phyloP scores from a whole-genome alignment of 2,329 filamentous ascomycete genomes.

The Pseudogymnoascus pannorum region DNA sequence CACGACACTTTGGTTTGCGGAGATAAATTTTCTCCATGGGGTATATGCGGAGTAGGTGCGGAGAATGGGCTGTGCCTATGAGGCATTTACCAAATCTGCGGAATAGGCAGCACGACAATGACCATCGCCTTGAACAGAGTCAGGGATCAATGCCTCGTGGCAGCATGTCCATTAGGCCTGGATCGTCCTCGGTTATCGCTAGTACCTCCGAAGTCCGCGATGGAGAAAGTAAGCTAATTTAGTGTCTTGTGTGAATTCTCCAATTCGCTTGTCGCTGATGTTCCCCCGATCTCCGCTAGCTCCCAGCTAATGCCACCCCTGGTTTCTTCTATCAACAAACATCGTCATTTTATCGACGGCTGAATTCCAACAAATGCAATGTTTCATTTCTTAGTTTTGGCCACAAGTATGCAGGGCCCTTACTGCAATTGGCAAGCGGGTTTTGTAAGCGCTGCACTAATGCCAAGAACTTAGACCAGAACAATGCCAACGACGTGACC shows the following conservation, averaged over 20 bases:
- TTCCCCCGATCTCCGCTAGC: constrained; percentile 9
- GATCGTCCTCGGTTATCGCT: background rate
- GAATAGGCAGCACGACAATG: background rate
- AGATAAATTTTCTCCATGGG: background rate
- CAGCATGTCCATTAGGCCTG: too few species aligned
- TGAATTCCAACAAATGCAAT: too few species aligned
- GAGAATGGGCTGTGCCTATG: background rate
- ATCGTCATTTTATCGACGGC: too few species aligned
- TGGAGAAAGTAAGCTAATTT: too few species aligned
- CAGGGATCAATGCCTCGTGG: too few species aligned
- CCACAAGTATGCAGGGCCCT: background rate
- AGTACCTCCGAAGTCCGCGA: background rate
- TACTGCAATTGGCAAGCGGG: too few species aligned
- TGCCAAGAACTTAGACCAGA: background rate
- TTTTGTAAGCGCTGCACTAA: background rate
- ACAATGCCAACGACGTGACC: background rate
- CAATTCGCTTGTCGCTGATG: constrained; percentile 5
- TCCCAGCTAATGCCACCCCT: too few species aligned
- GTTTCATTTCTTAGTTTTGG: background rate
- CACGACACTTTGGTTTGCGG: background rate
- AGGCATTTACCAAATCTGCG: background rate
- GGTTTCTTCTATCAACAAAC: too few species aligned
- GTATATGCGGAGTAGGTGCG: constrained; percentile 1
- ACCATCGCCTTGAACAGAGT: background rate
- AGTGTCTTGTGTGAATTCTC: too few species aligned